These are phyloP conservation scores for Amorphotheca resinae DNA, from an alignment of 495 filamentous ascomycete genomes.

Conservation along the genomic window DNA sequence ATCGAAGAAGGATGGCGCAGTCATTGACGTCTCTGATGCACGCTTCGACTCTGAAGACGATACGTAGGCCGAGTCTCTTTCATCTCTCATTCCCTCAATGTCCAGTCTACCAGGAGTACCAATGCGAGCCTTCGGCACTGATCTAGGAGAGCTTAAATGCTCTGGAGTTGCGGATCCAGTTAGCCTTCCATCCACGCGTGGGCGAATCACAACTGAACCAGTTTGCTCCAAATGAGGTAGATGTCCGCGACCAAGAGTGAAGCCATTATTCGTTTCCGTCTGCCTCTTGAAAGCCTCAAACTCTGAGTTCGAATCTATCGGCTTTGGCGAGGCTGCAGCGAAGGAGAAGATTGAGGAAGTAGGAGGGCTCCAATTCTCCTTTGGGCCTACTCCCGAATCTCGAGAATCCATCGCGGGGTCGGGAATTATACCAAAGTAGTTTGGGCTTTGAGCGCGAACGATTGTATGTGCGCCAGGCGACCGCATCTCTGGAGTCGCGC, in stretches of 20 bases:
- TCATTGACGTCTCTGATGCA: not conserved
- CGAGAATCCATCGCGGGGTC: conserved; percentile 47
- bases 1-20: conserved; percentile 24
- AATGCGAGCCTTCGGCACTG: conserved; percentile 6
- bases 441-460: conserved; percentile 47
- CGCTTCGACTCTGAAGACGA: not conserved
- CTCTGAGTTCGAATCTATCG: conserved; percentile 60
- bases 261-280: conserved; percentile 47
- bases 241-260: conserved; percentile 35
- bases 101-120: conserved; percentile 11
- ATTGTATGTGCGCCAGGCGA: conserved; percentile 30
- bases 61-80: conserved; percentile 1
- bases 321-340: conserved; percentile 52
- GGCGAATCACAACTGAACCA: conserved; percentile 4
- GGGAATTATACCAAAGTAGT: conserved; percentile 68
- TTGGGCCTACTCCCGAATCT: conserved; percentile 44
- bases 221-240: conserved; percentile 29
- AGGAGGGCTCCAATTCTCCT: conserved; percentile 60
- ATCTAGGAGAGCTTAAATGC: conserved; percentile 12
- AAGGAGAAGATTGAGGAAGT: conserved; percentile 56
- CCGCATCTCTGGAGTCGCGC: conserved; percentile 26
- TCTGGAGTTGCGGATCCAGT: conserved; percentile 12
- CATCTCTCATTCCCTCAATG: conserved; percentile 4
- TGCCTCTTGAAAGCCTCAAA: conserved; percentile 65
- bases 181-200: conserved; percentile 8